These are phyloP conservation scores for Lactifluus pinguis DNA, from an alignment of 768 basidiomycete species.

Conservation along the genomic window DNA sequence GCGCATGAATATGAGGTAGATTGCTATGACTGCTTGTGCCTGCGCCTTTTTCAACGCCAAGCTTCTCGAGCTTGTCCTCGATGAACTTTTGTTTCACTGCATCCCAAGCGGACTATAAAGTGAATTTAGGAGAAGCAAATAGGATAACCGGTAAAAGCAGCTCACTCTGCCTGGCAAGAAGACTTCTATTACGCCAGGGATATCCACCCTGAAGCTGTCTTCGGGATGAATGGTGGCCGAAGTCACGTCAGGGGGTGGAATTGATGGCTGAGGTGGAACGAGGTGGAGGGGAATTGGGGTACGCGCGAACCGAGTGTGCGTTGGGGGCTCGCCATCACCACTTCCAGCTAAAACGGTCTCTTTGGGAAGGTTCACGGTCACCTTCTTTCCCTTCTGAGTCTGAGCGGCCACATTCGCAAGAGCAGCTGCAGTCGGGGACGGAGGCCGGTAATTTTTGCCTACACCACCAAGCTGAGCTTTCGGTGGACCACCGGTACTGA, in stretches of 20 bases:
- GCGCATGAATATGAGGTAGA: constrained; percentile 55
- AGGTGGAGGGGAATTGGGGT: constrained; percentile 37
- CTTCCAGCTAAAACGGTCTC: constrained; percentile 40
- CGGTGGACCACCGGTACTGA: constrained; percentile 80
- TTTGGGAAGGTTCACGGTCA: constrained; percentile 61
- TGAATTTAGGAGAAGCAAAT: constrained; percentile 7
- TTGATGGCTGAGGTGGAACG: constrained; percentile 25
- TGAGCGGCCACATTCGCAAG: constrained; percentile 1
- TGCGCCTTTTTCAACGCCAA: constrained; percentile 65
- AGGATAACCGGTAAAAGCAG: constrained; percentile 1
- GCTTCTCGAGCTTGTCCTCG: constrained; percentile 70
- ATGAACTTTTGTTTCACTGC: constrained; percentile 59
- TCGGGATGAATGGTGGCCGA: constrained; percentile 54
- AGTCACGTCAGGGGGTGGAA: constrained; percentile 27
- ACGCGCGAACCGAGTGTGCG: constrained; percentile 52
- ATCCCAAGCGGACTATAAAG: constrained; percentile 61
- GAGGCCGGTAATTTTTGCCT: constrained; percentile 63
- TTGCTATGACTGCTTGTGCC: constrained; percentile 38
- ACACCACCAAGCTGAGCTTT: constrained; percentile 80
- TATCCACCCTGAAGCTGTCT: constrained; percentile 45
- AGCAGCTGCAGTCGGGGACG: constrained; percentile 36
- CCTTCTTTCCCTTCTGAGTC: constrained; percentile 51
- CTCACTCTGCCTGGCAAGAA: constrained; percentile 75
- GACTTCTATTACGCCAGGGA: constrained; percentile 69
- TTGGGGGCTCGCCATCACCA: constrained; percentile 31